Base-by-base conservation (phyloP, 192 early-diverging fungal species). In the Martensiomyces pterosporus region DNA sequence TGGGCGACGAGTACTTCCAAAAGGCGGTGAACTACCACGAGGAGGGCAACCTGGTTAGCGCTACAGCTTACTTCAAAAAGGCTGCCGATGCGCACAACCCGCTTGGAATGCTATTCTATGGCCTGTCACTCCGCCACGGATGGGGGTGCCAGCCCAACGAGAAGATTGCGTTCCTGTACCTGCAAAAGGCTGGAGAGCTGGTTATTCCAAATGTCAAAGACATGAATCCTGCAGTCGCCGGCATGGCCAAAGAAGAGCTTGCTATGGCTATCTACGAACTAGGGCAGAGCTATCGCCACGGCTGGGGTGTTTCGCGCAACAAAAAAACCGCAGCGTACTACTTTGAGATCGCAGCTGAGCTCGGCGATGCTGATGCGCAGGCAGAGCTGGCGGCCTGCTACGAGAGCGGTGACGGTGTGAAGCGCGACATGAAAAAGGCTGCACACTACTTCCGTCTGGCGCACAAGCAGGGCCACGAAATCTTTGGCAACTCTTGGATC, bases 401-500 rank as follows among this genome's bases (percentile, higher is more conserved):
- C 48, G 76, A 71, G 39, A 80, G 87, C 39, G 88, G 85, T 13
- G 68, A 81, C 15, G 88, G 88, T 14, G 85, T 90, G 26, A 88
- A 87, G 56, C 84, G 84, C 49, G 82, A 87, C 57, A 81, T 80
- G 82, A 76, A 76, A 37, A 76, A 81, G 25, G 85, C 88, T 17
- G 88, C 88, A 0, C 82, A 82, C 39, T 90, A 88, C 58, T 90
- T 85, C 58, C 83, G 88, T 10, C 69, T 83, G 55, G 88, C 88
- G 0, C 80, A 80, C 38, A 77, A 78, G 13, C 85, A 90, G 56
- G 88, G 88, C 12, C 64, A 79, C 16, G 73, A 82, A 37, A 74
- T 87, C 22, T 78, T 90, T 67, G 86, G 88, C 19, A 90, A 86
- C 49, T 87, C 86, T 34, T 90, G 88, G 88, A 90, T 90, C 24